Evolutionary conservation across 2,329 filamentous ascomycete genomes (phyloP).

Genomic region (Talaromyces pinophilus): DNA sequence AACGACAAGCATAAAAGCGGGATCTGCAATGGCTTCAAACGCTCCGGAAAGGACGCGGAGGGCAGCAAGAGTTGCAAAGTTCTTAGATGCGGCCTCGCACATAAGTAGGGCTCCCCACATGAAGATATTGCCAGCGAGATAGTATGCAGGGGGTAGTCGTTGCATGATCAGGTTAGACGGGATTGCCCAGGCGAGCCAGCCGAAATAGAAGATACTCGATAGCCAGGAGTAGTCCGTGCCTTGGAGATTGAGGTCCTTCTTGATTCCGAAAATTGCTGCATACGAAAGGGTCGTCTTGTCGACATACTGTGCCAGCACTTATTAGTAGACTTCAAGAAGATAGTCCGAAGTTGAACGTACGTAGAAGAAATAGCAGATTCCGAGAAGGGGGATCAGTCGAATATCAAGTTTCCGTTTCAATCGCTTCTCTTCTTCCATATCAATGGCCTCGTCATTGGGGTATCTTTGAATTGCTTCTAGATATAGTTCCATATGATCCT

Average conservation of each 20-base stretch:
- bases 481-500: conserved; percentile 17
- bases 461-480: conserved; percentile 19
- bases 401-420: conserved; percentile 18
- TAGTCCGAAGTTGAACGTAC: conserved; percentile 26
- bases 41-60: conserved; percentile 57
- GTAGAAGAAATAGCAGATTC: conserved; percentile 21
- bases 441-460: conserved; percentile 19
- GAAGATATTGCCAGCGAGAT: conserved; percentile 24
- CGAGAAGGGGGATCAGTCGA: conserved; percentile 16
- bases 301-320: not conserved
- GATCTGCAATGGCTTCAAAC: conserved; percentile 55
- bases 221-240: conserved; percentile 45
- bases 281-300: not conserved
- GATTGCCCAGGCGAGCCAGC: conserved; percentile 38
- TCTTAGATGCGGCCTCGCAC: conserved; percentile 51
- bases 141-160: conserved; percentile 25
- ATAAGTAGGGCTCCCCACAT: conserved; percentile 44
- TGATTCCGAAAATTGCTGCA: conserved; percentile 31
- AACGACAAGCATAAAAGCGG: conserved; percentile 58
- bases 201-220: conserved; percentile 47
- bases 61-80: conserved; percentile 53
- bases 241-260: conserved; percentile 46
- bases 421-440: conserved; percentile 15
- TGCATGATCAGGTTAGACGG: conserved; percentile 33
- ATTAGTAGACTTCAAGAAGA: not conserved